phyloP scores from a whole-genome alignment of 140 eudicot genomes.

The Senecio squalidus region DNA sequence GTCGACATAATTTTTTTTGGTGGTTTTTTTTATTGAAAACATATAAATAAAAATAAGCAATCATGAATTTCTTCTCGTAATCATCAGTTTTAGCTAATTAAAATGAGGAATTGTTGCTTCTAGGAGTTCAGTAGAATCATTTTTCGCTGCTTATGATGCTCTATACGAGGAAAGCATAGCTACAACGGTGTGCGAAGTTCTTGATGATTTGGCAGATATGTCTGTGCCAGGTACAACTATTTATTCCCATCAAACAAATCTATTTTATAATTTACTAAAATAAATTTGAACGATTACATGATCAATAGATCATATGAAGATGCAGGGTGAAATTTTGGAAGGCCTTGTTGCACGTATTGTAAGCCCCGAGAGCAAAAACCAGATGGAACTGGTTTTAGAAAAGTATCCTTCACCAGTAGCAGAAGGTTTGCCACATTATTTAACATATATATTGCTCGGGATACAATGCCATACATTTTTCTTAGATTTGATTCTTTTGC shows the following conservation, averaged over 20 bases:
- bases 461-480: neutral
- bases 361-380: conserved; percentile 69
- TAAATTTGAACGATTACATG: conserved; percentile 21
- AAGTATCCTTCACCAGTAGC: conserved; percentile 58
- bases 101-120: conserved; percentile 13
- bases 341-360: conserved; percentile 96
- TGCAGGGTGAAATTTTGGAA: conserved; percentile 93
- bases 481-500: neutral
- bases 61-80: neutral
- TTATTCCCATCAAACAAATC: no score
- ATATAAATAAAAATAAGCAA: neutral
- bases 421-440: conserved; percentile 49
- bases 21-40: no score
- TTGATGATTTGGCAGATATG: conserved; percentile 90
- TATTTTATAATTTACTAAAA: no score
- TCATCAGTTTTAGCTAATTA: neutral
- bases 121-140: conserved; percentile 77
- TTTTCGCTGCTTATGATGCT: conserved; percentile 89
- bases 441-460: neutral
- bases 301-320: conserved; percentile 74
- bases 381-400: conserved; percentile 70
- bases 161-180: conserved; percentile 96
- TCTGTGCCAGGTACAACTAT: conserved; percentile 65
- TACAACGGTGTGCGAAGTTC: conserved; percentile 81
- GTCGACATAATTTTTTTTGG: no score